Base-by-base conservation (phyloP, 345 rosid genomes). In the Stellera chamaejasme region DNA sequence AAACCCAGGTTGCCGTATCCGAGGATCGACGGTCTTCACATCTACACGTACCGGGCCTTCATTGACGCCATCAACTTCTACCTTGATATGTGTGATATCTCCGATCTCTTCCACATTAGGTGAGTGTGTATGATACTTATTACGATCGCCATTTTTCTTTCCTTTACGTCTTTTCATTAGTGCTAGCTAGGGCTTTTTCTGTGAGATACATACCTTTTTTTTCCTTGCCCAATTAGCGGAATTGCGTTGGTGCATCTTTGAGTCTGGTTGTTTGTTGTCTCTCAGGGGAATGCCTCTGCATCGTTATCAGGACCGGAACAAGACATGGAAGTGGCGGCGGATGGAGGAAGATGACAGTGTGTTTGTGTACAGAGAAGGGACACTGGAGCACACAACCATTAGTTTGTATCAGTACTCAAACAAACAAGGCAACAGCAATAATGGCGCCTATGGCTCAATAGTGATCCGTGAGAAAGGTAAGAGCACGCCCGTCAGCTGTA, bases 11-110 rank as follows among this genome's bases (percentile, higher is more conserved):
- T 83, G 45, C 84, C 90, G 0, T 68, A 76, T 59, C 83, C 83
- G 2, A 66, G 65, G 27, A 78, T 83, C 67, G 86, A 80, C 10
- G 86, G 86, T 27, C 75, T 80, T 47, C 86, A 83, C 52, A 43
- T 72, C 43, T 60, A 42, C 61, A 67, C 79, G 23, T 80, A 75
- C 66, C 66, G 65, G 36, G 75, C 77, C 14, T 83, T 83, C 67
- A 47, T 83, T 15, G 83, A 80, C 52, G 82, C 83, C 13, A 54
- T 77, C 54, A 70, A 71, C 59, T 80, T 80, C 64, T 76, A 73
- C 65, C 72, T 69, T 50, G 58, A 66, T 45, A 72, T 50, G 67
- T 36, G 59, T 43, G 79, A 77, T 47, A 26, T 74, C 52, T 78
- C 83, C 19, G 63, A 66, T 11, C 67, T 78, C 55, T 76, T 83